Percentiles rank a stretch among this genome's conserved stretches.
These are phyloP conservation scores for Tetrapisispora arboricola DNA, from an alignment of 805 yeast genomes.

Conservation along the genomic window DNA sequence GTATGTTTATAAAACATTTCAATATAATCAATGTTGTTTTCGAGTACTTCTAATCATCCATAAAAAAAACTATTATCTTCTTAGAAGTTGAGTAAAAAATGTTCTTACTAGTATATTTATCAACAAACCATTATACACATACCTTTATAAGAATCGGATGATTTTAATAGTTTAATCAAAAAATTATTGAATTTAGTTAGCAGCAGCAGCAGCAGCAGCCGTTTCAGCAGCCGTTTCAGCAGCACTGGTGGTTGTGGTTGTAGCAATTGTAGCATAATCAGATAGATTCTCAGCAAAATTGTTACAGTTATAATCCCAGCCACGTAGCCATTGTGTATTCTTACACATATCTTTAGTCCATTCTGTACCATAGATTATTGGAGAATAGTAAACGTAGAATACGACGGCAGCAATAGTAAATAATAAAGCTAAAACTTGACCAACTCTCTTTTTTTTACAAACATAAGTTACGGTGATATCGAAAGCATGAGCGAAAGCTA, in stretches of 20 bases:
- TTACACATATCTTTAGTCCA: constrained; percentile 72
- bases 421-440: constrained; percentile 36
- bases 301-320: constrained; percentile 88
- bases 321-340: constrained; percentile 42
- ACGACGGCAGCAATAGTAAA: constrained; percentile 42
- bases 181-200: background rate
- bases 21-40: no score
- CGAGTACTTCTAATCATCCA: no score
- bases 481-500: constrained; percentile 58
- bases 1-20: background rate
- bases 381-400: constrained; percentile 52
- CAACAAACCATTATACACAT: background rate
- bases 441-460: constrained; percentile 34
- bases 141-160: background rate
- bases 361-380: constrained; percentile 65
- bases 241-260: constrained; percentile 1
- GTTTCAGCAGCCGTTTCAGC: constrained; percentile 1
- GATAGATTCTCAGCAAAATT: constrained; percentile 32
- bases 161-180: background rate
- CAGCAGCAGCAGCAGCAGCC: background rate
- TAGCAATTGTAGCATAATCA: constrained; percentile 13
- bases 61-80: no score
- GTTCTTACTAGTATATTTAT: background rate
- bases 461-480: constrained; percentile 40
- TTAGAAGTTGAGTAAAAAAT: background rate